Conservation (phyloP, 2,329 filamentous ascomycete species). For the Dothistroma pini region DNA sequence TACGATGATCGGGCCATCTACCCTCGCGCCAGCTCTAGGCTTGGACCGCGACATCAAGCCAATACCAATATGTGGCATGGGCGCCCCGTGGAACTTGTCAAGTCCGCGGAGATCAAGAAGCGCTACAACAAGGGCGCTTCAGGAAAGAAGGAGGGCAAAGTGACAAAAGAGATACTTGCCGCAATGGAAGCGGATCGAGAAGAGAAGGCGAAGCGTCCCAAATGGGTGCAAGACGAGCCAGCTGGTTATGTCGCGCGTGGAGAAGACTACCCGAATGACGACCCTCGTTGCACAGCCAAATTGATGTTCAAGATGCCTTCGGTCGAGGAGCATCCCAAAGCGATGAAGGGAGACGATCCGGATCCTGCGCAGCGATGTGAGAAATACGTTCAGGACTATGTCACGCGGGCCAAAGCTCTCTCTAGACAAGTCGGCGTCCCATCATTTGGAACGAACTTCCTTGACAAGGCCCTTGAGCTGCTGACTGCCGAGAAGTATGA, state of each 20-base stretch:
- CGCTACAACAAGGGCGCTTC: slow-evolving; percentile 57
- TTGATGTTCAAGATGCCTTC: slow-evolving; percentile 68
- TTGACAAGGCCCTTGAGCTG: slow-evolving; percentile 75
- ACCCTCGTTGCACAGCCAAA: slow-evolving; percentile 70
- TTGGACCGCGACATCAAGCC: slow-evolving; percentile 89
- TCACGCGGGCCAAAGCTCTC: slow-evolving; percentile 63
- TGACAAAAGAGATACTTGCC: slow-evolving; percentile 74
- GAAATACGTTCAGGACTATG: slow-evolving; percentile 69
- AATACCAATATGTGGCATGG: slow-evolving; percentile 82
- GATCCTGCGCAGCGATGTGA: slow-evolving; percentile 37
- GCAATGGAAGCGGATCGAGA: slow-evolving; percentile 78
- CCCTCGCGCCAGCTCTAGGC: slow-evolving; percentile 85
- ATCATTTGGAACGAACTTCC: slow-evolving; percentile 75
- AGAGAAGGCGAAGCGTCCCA: slow-evolving; percentile 75
- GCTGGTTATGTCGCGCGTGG: slow-evolving; percentile 80
- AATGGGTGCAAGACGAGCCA: slow-evolving; percentile 92
- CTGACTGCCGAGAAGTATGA: slow-evolving; percentile 72
- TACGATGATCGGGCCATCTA: slow-evolving; percentile 94
- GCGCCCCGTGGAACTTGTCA: slow-evolving; percentile 82
- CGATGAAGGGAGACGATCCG: slow-evolving; percentile 9
- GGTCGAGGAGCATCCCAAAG: slow-evolving; percentile 23
- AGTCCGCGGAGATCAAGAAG: slow-evolving; percentile 80
- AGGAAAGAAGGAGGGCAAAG: slow-evolving; percentile 71
- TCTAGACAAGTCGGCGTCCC: slow-evolving; percentile 67
- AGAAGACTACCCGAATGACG: slow-evolving; percentile 69